Base-by-base conservation (phyloP, 306 rosid species). In the Prunus padus region DNA sequence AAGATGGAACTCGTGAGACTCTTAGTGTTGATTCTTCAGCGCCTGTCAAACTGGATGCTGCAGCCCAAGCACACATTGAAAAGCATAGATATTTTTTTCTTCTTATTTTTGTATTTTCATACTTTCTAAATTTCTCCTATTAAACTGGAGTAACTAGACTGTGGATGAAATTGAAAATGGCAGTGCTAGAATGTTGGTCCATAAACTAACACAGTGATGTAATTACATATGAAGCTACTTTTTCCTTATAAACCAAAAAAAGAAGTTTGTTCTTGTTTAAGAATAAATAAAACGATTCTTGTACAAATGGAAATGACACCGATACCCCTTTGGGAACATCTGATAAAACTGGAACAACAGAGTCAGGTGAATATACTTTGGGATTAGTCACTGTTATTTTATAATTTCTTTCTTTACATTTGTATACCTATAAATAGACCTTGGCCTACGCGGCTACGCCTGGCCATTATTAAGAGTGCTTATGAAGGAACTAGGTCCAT, bases 41-140 rank as follows among this genome's bases (percentile, higher is more conserved):
- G 40, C 81, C 91, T 79, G 85, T 92, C 77, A 92, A 92, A 79
- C 79, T 95, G 51, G 98, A 92, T 90, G 89, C 92, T 61, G 79
- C 79, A 6, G 92, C 90, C 76, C 88, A 85, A 42, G 82, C 81
- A 46, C 97, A 87, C 79, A 90, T 95, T 47, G 93, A 90, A 67
- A 95, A 92, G 65, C 99, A 90, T 87, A 90, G 92, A 93, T 87
- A 85, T n/a, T 49, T 65, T 65, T 37, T 37, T 37, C 42, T 37
- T 5, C 42, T 11, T 31, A 51, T 14, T 52, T 40, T 74, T 13
- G 3, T 28, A 62, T 10, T 26, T 52, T 68, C 47, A 5, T 20
- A 56, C 46, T 67, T 74, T 69, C 66, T 11, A 42, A n/a, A n/a
- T 54, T 63, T 20, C 22, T 16, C 23, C 12, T 59, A 19, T 55